Evolutionary conservation across 306 rosid species (phyloP).

Genomic region (Sechiopsis laciniata): DNA sequence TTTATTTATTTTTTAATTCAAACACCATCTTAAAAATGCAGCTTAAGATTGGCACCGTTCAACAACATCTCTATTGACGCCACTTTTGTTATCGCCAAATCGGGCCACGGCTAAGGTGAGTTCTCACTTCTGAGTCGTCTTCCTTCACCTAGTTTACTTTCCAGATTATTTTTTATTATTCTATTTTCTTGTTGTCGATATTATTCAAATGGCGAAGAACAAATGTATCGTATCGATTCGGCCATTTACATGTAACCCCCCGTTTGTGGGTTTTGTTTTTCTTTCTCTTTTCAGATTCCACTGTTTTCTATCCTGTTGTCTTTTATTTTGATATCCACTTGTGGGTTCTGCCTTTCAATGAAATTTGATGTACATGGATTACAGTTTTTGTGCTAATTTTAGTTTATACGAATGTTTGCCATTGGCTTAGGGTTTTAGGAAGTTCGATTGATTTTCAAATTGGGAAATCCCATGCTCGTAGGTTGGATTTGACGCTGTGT

Average conservation of each 20-base stretch:
- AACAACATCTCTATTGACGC: neutral
- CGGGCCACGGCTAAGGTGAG: neutral
- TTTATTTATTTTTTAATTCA: too few relatives aligned
- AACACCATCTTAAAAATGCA: too few relatives aligned
- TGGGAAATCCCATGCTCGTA: neutral
- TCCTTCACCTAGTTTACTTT: neutral
- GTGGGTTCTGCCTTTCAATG: neutral
- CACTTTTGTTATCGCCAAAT: neutral
- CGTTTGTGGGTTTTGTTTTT: neutral
- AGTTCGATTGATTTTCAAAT: neutral
- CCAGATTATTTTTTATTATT: neutral
- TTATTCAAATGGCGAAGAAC: conserved; percentile 7
- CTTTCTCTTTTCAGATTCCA: neutral
- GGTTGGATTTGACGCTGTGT: neutral
- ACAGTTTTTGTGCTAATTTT: neutral
- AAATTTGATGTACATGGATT: neutral
- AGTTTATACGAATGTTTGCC: neutral
- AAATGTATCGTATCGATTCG: neutral
- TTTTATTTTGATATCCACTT: neutral
- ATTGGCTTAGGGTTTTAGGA: neutral
- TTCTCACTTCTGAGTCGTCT: neutral
- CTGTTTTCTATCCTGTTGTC: neutral
- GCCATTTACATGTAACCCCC: neutral
- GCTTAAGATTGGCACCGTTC: neutral
- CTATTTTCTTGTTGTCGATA: neutral